Base-by-base conservation (phyloP, 148 eudicot species). In the Nepenthes gracilis region DNA sequence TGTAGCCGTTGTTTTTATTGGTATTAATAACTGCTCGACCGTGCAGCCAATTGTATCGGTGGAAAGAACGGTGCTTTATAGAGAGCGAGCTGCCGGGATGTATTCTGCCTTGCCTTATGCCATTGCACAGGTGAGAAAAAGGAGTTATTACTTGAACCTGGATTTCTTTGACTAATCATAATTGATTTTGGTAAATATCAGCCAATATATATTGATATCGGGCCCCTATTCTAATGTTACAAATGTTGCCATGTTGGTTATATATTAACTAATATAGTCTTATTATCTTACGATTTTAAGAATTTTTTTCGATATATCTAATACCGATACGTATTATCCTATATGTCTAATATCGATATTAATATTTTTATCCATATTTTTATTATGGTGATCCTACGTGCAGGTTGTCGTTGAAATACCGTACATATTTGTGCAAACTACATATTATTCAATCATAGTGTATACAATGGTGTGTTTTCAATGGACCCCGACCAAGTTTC, bases 61-160 rank as follows among this genome's bases (percentile, higher is more conserved):
- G 9, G 82, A 81, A 56, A 78, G 82, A 55, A 78, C 80, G 32
- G 82, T 81, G 32, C 75, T 81, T 58, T 81, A 81, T 65, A 72
- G 85, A 48, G 85, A 81, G 75, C 72, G 80, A 75, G 85, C 81
- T 13, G 85, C 82, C 13, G 82, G 82, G 45, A 81, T 81, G 82
- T 81, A 78, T 54, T 77, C 85, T 12, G 78, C 85, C 35, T 54
- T 78, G 57, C 85, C 85, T 4, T 81, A 81, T 70, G 85, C 82
- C 35, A 74, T 81, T 62, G 85, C 75, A 54, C 85, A 81, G 82
- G 85, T 81, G 53, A 49, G 53, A 10, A 49, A 49, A 3, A 40
- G 45, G 8, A 12, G 11, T 49, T 6, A 11, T n/a, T 11, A 49
- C 53, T 49, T 49, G 53, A n/a, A 49, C 15, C 23, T 23, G 23